Evolutionary conservation across 371 early-diverging fungal species (phyloP), one percentile per base, ranked within the genome.

Genomic region (Rhizomucor miehei): DNA sequence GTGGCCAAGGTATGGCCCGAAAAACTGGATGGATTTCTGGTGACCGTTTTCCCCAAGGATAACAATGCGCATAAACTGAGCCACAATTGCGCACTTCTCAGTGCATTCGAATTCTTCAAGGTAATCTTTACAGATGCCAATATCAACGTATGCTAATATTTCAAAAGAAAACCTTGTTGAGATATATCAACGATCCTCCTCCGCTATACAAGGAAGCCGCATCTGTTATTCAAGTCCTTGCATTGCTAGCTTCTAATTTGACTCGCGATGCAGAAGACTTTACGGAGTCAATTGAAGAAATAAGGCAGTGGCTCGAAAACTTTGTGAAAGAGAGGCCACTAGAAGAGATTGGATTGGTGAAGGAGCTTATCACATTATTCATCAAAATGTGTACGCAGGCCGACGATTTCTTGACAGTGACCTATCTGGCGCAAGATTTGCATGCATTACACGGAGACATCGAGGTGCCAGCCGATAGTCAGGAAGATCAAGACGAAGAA

Each of bases 181-280:
- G 64, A n/a, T 67, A 67, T 49, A 20, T 71, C 11, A 60, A 57
- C 3, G 73, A 71, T 23, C 52, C 60, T 10, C 44, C 69, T 8
- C 72, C 77, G 8, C 57, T 71, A 5, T 76, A 75, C 60, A 68
- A 67, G 40, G 81, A 80, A 48, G 73, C 77, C 3, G 61, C 66
- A 1, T 53, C 52, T 13, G 46, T 76, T 13, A 57, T 76, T 38
- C 69, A 74, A 16, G 46, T 69, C 11, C 54, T 65, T 40, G 29
- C 48, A 3, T 67, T 69, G 16, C 43, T 76, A 3, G 54, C 65
- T 11, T 43, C 54, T 9, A 56, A 67, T 2, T 35, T 72, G 17
- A 62, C 65, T 20, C 58, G 62, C 9, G 43, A 48, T 9, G 50
- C 24, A 14, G 36, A 46, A 20, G 46, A 52, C 49, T 54, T 55